Evolutionary conservation across 768 basidiomycete species (phyloP).

Genomic region (Mycena venus): DNA sequence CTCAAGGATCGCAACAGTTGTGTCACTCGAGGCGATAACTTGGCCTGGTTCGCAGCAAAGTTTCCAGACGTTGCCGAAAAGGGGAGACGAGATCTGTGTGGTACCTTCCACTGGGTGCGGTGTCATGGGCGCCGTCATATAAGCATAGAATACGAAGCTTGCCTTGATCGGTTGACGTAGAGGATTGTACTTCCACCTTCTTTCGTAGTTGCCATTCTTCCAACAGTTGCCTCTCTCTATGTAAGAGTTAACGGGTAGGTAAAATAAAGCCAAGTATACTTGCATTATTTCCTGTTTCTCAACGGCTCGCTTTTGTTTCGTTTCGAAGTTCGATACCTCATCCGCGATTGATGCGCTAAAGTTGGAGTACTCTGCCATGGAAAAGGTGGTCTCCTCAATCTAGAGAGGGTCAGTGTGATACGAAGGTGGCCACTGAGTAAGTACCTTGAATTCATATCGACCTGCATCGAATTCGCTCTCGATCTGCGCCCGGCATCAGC

Average conservation of each 20-base stretch:
- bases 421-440: neutral
- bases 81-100: conserved; percentile 45
- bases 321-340: conserved; percentile 58
- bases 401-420: conserved; percentile 34
- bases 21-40: conserved; percentile 53
- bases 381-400: conserved; percentile 67
- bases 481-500: conserved; percentile 49
- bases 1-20: conserved; percentile 65
- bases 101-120: conserved; percentile 1
- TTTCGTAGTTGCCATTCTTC: conserved; percentile 56
- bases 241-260: neutral
- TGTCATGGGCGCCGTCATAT: neutral
- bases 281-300: conserved; percentile 57
- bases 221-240: conserved; percentile 59
- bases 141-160: neutral
- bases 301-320: conserved; percentile 53
- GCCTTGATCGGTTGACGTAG: neutral
- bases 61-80: conserved; percentile 66
- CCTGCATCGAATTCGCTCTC: conserved; percentile 68
- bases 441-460: conserved; percentile 64
- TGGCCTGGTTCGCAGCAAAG: conserved; percentile 60
- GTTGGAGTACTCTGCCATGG: conserved; percentile 61
- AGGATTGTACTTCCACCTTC: neutral
- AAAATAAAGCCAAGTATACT: conserved; percentile 13
- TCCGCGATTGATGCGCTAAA: conserved; percentile 57